Evolutionary conservation across 164 flowering plant species (phyloP).

Genomic region (Chloranthus sessilifolius): DNA sequence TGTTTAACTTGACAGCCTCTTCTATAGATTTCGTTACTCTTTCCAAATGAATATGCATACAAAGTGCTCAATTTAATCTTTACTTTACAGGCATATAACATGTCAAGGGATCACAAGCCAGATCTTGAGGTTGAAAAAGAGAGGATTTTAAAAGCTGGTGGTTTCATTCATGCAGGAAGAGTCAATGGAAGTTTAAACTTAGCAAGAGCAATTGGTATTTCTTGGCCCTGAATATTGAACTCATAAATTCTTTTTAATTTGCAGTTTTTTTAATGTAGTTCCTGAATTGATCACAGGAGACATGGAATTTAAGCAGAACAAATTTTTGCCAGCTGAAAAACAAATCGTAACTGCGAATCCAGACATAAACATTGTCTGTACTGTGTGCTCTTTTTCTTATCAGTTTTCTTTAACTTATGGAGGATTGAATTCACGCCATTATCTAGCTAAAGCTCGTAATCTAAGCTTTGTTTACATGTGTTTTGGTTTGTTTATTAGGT

Average conservation of each 20-base stretch:
- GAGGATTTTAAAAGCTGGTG: conserved; percentile 92
- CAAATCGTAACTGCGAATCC: conserved; percentile 98
- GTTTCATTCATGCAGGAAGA: conserved; percentile 96
- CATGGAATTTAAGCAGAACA: conserved; percentile 97
- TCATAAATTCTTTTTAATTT: not conserved
- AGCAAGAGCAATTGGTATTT: conserved; percentile 95
- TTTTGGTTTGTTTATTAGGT: conserved; percentile 35
- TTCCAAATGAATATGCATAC: not conserved
- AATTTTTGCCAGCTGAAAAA: conserved; percentile 81
- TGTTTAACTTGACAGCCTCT: not conserved
- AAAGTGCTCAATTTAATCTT: not conserved
- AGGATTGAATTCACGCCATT: no score
- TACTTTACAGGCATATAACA: conserved; percentile 77
- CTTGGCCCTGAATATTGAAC: not conserved
- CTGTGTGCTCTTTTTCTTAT: not conserved
- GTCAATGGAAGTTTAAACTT: conserved; percentile 97
- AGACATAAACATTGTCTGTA: conserved; percentile 72
- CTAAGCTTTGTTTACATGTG: conserved; percentile 2
- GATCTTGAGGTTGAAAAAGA: conserved; percentile 94
- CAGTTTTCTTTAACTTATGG: not conserved
- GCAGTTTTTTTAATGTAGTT: not conserved
- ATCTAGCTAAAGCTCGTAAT: no score
- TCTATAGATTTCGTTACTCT: not conserved
- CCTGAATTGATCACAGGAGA: conserved; percentile 57
- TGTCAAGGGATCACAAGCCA: conserved; percentile 98